Base-by-base conservation (phyloP, 2,329 filamentous ascomycete species). In the Scytalidium sp. region DNA sequence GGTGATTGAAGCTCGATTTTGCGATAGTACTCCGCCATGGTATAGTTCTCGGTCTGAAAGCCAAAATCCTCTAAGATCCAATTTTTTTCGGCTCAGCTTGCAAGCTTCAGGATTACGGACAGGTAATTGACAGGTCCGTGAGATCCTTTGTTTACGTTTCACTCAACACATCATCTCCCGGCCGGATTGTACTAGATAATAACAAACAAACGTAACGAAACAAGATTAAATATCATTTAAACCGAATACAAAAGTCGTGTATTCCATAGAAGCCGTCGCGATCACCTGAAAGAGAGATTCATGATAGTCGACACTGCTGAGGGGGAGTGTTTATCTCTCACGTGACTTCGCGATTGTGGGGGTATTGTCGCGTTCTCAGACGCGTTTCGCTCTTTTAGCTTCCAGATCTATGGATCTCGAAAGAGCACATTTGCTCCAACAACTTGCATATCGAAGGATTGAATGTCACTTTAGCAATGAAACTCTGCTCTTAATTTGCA, bases 1-100 rank as follows among this genome's bases (percentile, higher is more conserved):
- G 83, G 80, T n/a, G 80, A 79, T 71, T 92, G 88, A 46, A 93
- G 81, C 71, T 92, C 88, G 66, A 93, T 87, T 70, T 84, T 87
- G 66, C 88, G 84, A 68, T 90, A 83, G 57, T 56, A 56, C 50
- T 67, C 64, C 5, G 63, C 54, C 64, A 67, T 67, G 19, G 32
- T 9, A 36, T 36, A 15, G 32, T 6, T n/a, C 15, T 36, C n/a
- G n/a, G n/a, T n/a, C n/a, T n/a, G n/a, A n/a, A n/a, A n/a, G n/a
- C n/a, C n/a, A n/a, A n/a, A n/a, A n/a, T n/a, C n/a, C n/a, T n/a
- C n/a, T n/a, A n/a, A n/a, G n/a, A n/a, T n/a, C n/a, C n/a, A n/a
- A n/a, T n/a, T n/a, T n/a, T n/a, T n/a, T n/a, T n/a, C n/a, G n/a
- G 17, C 17, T 27, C 32, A 36, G 32, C 13, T n/a, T 36, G 5